These are phyloP conservation scores for Sabuloglossum arenarium DNA, from an alignment of 495 filamentous ascomycete species.

Conservation along the genomic window DNA sequence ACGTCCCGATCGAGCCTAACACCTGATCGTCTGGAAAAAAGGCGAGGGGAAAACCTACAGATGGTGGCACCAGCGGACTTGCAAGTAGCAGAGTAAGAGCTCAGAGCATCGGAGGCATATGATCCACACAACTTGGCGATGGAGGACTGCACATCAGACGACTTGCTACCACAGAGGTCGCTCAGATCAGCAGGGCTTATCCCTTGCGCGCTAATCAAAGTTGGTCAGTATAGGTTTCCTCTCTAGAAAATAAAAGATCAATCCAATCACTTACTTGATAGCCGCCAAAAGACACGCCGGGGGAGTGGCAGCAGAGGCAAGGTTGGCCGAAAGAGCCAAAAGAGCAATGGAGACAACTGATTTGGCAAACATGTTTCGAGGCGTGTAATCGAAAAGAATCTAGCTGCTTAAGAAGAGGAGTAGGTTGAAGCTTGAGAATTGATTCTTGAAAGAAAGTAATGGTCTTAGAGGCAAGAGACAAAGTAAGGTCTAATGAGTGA, in stretches of 20 bases:
- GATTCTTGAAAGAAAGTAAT: neutral
- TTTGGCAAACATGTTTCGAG: slow-evolving; percentile 5
- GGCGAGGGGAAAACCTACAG: neutral
- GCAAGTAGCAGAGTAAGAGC: neutral
- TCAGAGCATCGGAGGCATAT: neutral
- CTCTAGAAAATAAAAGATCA: neutral
- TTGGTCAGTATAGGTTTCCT: neutral
- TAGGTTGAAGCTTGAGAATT: neutral
- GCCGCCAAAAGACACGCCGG: slow-evolving; percentile 7
- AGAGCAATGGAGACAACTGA: neutral
- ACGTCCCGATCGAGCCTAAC: neutral
- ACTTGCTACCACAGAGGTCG: slow-evolving; percentile 2
- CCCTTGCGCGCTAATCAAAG: neutral
- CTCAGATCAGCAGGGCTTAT: slow-evolving; percentile 1
- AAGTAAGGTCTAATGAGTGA: neutral
- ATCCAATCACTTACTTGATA: slow-evolving; percentile 3
- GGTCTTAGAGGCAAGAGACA: neutral
- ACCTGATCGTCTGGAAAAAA: neutral
- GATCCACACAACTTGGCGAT: neutral
- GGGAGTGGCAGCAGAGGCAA: slow-evolving; percentile 3
- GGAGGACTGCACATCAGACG: neutral
- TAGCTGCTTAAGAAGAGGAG: neutral
- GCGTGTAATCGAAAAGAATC: neutral
- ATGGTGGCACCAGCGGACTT: neutral
- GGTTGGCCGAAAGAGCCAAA: neutral